Base-by-base conservation (phyloP, 2,329 filamentous ascomycete genomes). In the Hypomyces rosellus region DNA sequence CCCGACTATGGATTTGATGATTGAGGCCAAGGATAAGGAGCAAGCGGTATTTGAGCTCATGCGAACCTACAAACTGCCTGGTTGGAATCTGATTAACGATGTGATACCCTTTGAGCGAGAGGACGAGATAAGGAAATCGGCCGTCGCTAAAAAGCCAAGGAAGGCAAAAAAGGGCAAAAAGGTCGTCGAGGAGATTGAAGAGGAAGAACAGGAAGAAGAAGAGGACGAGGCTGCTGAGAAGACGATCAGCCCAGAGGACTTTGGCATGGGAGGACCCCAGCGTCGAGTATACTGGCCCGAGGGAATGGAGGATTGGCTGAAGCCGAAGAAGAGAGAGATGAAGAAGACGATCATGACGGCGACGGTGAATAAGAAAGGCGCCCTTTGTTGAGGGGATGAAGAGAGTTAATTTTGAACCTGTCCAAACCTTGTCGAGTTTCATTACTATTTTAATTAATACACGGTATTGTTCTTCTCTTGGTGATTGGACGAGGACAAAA, bases 1-100 rank as follows among this genome's bases (percentile, higher is more conserved):
- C 4, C 73, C 81, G 1, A 84, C 86, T 33, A 93, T 95, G 86
- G 92, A 96, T 63, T 74, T 97, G n/a, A 97, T 97, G 92, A 96
- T 97, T 53, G 92, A 97, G 70, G 92, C 92, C 44, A 97, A 97
- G 66, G 92, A 96, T 63, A 97, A 97, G 68, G 92, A 97, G 65
- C 92, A 97, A 67, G 90, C 92, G 0, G 89, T 96, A 0, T 95
- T 97, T 60, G 89, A 95, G 56, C 76, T 97, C 15, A 96, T 96
- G 90, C 80, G 86, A 18, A 90, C 77, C 0, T 95, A 90, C 66
- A 90, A 85, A 60, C 74, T 97, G 0, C 88, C 90, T 0, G 90
- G 90, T 0, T 88, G 84, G 69, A 76, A 93, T 16, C 77, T 69
- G 0, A 82, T 95, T 63, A 86, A 86, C 57, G 83, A 95, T 49